These are phyloP conservation scores for Capronia coronata DNA, from an alignment of 2,329 filamentous ascomycete species.

Conservation along the genomic window DNA sequence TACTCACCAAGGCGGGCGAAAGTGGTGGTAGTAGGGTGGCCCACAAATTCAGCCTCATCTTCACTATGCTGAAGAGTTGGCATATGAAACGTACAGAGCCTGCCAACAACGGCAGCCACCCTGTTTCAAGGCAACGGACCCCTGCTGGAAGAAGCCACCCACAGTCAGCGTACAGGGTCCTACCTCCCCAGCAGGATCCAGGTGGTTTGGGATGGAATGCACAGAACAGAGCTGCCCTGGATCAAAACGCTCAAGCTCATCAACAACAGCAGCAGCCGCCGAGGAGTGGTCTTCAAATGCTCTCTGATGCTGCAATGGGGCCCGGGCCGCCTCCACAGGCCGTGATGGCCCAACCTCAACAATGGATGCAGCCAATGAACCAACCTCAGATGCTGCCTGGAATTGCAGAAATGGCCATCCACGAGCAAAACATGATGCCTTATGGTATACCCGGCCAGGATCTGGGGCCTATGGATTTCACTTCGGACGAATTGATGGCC, in stretches of 20 bases:
- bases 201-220: constrained; percentile 15
- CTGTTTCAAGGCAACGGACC: constrained; percentile 19
- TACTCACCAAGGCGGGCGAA: constrained; percentile 59
- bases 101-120: constrained; percentile 15
- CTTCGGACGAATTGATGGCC: constrained; percentile 28
- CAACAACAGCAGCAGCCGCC: constrained; percentile 7
- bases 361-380: constrained; percentile 22
- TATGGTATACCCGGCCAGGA: constrained; percentile 23
- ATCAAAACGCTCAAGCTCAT: constrained; percentile 12
- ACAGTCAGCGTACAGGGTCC: constrained; percentile 12
- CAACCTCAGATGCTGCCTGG: constrained; percentile 21
- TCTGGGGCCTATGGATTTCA: constrained; percentile 25
- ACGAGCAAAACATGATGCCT: constrained; percentile 23
- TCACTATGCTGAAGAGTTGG: constrained; percentile 65
- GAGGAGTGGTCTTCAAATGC: constrained; percentile 27
- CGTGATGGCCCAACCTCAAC: constrained; percentile 17
- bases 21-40: constrained; percentile 60
- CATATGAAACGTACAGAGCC: constrained; percentile 44
- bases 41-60: constrained; percentile 63
- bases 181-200: constrained; percentile 21
- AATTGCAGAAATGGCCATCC: constrained; percentile 18
- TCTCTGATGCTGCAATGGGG: constrained; percentile 29
- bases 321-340: constrained; percentile 16
- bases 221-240: constrained; percentile 14
- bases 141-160: constrained; percentile 10